Evolutionary conservation across 2,329 filamentous ascomycete genomes (phyloP), one percentile per base, ranked within the genome.

Genomic region (Ophiostoma montium): DNA sequence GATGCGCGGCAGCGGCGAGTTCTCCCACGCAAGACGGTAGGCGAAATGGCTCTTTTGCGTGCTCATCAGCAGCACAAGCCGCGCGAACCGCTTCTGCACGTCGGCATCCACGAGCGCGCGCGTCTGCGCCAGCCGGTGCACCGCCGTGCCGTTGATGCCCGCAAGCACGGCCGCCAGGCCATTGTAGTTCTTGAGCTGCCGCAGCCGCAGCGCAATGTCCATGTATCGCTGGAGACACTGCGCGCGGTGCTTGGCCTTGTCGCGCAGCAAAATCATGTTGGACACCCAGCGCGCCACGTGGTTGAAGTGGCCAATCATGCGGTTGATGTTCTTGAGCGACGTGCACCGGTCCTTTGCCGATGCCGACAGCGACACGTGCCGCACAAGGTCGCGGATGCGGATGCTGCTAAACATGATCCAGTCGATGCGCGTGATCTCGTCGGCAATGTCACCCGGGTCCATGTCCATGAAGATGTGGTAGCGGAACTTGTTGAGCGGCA

Each of bases 361-460:
- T 1, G 74, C 60, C 0, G 82, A 78, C 43, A 95, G 69, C 59
- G 82, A 92, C 55, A 95, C 89, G 61, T 95, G 86, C 5, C 92
- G 84, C 38, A 96, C 84, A 45, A 96, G 79, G 65, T 98, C 92
- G 51, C 92, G 85, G 49, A 94, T 85, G 23, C 87, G 81, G 53
- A 96, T 95, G 1, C 88, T 89, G 47, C 86, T 94, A 64, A 95
- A 96, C 84, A 96, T 92, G 63, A 94, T 81, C 90, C 90, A 96
- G 66, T 98, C 92, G 49, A 98, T 94, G 53, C 90, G 76, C 4
- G 92, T 96, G 59, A 98, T 75, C 64, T 98, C 92, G 52, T 84
- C 82, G 15, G 90, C 90, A 56, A 96, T 82, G 45, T 87, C 78
- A 53, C 94, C 86, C 48, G 94, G 84, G 1, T 84, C 74, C 21